A percentile compares a stretch with the other conserved stretches of the same genome.
phyloP scores from a whole-genome alignment of 495 filamentous ascomycete genomes.

The Saxophila tyrrhenica region DNA sequence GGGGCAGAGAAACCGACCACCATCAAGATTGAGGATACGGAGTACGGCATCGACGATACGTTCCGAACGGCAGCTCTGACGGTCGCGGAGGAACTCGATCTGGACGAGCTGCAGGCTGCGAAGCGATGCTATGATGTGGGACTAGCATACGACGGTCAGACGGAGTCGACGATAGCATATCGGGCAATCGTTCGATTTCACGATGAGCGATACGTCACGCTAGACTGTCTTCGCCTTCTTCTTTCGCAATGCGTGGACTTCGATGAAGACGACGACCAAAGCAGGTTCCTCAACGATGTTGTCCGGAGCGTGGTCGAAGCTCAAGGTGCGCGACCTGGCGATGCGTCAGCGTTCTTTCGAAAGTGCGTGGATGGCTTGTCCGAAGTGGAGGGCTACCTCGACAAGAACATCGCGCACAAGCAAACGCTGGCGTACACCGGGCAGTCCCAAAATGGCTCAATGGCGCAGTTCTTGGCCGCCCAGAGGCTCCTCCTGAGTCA shows the following conservation, averaged over 20 bases:
- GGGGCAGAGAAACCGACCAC: constrained; percentile 32
- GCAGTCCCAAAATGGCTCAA: constrained; percentile 42
- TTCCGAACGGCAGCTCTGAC: constrained; percentile 70
- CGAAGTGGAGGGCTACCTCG: constrained; percentile 60
- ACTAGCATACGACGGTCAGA: neutral
- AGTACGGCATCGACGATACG: constrained; percentile 74
- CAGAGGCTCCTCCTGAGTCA: constrained; percentile 60
- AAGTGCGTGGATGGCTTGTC: constrained; percentile 64
- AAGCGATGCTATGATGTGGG: constrained; percentile 45
- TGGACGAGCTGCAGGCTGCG: constrained; percentile 82
- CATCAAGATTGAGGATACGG: constrained; percentile 55
- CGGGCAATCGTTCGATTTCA: constrained; percentile 64
- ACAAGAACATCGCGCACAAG: constrained; percentile 56
- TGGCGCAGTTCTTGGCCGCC: constrained; percentile 59
- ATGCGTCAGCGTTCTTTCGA: constrained; percentile 39
- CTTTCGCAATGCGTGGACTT: constrained; percentile 40
- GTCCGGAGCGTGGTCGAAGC: constrained; percentile 37
- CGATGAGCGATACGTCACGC: constrained; percentile 58
- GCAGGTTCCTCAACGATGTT: constrained; percentile 29
- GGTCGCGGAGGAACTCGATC: constrained; percentile 72
- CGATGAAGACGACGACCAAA: constrained; percentile 38
- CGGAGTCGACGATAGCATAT: constrained; percentile 1
- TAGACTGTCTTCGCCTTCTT: constrained; percentile 60
- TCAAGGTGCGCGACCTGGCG: constrained; percentile 7
- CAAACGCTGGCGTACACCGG: constrained; percentile 60